Conservation (phyloP, 2,329 filamentous ascomycete genomes). For the Phaeoacremonium minimum region DNA sequence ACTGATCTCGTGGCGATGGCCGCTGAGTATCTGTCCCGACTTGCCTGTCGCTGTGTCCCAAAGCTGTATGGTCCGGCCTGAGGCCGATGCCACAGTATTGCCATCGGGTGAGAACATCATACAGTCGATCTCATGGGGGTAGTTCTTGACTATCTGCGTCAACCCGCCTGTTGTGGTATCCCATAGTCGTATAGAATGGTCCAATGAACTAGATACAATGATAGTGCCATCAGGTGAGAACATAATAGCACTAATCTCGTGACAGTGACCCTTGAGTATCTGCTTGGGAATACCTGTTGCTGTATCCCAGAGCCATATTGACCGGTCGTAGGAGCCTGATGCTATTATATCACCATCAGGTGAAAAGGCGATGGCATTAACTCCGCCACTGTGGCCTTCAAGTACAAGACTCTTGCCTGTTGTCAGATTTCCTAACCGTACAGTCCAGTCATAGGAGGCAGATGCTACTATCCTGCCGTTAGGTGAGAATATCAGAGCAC, state of each 20-base stretch:
- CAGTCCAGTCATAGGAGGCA: neutral
- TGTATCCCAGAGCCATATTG: slow-evolving; percentile 3
- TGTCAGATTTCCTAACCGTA: slow-evolving; percentile 1
- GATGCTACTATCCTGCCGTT: slow-evolving; percentile 1
- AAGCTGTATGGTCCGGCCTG: neutral
- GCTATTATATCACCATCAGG: slow-evolving; percentile 1
- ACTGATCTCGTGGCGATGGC: slow-evolving; percentile 10
- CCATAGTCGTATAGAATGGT: slow-evolving; percentile 4
- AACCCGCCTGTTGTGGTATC: slow-evolving; percentile 1
- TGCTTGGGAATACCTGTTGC: neutral
- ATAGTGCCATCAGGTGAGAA: slow-evolving; percentile 7
- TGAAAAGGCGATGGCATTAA: slow-evolving; percentile 4
- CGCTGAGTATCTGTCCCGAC: slow-evolving; percentile 15
- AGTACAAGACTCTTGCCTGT: too few species aligned
- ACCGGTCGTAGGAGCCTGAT: neutral
- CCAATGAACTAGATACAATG: neutral
- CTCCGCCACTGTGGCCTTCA: slow-evolving; percentile 7
- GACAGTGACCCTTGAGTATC: slow-evolving; percentile 1
- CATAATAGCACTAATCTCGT: slow-evolving; percentile 6
- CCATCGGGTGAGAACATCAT: neutral
- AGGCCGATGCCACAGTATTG: neutral
- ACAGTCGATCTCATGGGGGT: neutral
- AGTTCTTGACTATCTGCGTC: slow-evolving; percentile 1
- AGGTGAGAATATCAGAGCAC: too few species aligned
- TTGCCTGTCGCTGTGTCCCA: slow-evolving; percentile 1